Evolutionary conservation across 2,329 filamentous ascomycete genomes (phyloP).

Genomic region (Colletotrichum cordylinicola): DNA sequence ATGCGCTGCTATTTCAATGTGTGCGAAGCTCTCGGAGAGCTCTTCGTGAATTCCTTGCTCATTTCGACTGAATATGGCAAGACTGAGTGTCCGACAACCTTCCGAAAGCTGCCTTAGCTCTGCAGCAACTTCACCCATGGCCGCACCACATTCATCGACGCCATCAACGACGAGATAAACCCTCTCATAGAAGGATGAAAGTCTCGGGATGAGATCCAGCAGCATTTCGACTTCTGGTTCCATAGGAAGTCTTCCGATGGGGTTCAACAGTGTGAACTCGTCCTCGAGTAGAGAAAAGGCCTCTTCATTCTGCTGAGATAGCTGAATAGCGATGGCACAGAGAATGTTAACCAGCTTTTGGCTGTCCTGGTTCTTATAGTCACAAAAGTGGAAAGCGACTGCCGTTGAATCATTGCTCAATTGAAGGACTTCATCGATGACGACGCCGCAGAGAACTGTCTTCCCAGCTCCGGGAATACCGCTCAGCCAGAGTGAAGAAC

Average conservation of each 20-base stretch:
- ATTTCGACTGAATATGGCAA: neutral
- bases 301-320: neutral
- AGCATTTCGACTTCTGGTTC: neutral
- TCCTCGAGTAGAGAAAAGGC: neutral
- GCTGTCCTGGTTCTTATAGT: neutral
- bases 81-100: rapidly evolving
- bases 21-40: neutral
- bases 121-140: neutral
- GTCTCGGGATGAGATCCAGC: rapidly evolving
- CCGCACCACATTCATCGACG: neutral
- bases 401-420: neutral
- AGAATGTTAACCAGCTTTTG: neutral
- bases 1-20: neutral
- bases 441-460: neutral
- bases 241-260: neutral
- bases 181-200: neutral
- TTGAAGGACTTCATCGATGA: neutral
- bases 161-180: neutral
- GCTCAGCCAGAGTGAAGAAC: neutral
- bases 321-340: neutral
- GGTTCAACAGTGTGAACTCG: neutral
- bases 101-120: neutral
- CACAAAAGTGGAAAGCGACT: neutral
- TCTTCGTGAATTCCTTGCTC: neutral
- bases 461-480: neutral